A percentile compares a stretch with the other conserved stretches of the same genome.
Evolutionary conservation across 1,139 yeast genomes (phyloP).

Genomic region (Suhomyces maxii): DNA sequence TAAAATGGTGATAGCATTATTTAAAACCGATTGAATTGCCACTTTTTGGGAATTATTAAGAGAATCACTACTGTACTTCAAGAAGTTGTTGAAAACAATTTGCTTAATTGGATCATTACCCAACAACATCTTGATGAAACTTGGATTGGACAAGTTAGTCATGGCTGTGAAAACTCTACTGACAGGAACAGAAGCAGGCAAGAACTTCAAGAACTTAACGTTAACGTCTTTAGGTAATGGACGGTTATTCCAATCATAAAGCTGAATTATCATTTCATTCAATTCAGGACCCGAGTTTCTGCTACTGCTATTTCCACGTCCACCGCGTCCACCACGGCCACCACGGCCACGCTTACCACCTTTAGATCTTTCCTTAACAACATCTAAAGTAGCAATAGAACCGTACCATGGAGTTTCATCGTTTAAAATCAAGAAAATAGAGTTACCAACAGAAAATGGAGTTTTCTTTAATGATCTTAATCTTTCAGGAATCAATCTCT

Average conservation of each 20-base stretch:
- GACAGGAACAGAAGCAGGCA: conserved; percentile 66
- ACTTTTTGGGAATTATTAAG: conserved; percentile 66
- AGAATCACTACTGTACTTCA: conserved; percentile 47
- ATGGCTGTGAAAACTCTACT: conserved; percentile 64
- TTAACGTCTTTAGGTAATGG: conserved; percentile 48
- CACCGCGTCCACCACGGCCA: conserved; percentile 23
- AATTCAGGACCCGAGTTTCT: conserved; percentile 12
- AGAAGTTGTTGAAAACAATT: conserved; percentile 54
- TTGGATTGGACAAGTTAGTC: conserved; percentile 57
- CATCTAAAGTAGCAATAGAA: conserved; percentile 49
- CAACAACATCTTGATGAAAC: conserved; percentile 55
- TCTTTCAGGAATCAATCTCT: conserved; percentile 45
- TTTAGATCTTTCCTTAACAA: conserved; percentile 14
- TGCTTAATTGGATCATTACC: conserved; percentile 64
- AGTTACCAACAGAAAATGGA: conserved; percentile 49
- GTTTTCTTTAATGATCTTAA: conserved; percentile 43
- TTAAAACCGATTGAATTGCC: conserved; percentile 68
- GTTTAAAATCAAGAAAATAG: conserved; percentile 44
- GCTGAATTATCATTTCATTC: conserved; percentile 48
- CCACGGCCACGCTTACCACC: conserved; percentile 28
- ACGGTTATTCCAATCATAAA: conserved; percentile 57
- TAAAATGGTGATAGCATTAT: conserved; percentile 62
- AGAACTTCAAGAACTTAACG: conserved; percentile 42
- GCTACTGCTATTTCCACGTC: conserved; percentile 18
- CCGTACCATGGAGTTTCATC: conserved; percentile 45